Conservation (phyloP, 176 grass and related monocot species). For the Canna indica region DNA sequence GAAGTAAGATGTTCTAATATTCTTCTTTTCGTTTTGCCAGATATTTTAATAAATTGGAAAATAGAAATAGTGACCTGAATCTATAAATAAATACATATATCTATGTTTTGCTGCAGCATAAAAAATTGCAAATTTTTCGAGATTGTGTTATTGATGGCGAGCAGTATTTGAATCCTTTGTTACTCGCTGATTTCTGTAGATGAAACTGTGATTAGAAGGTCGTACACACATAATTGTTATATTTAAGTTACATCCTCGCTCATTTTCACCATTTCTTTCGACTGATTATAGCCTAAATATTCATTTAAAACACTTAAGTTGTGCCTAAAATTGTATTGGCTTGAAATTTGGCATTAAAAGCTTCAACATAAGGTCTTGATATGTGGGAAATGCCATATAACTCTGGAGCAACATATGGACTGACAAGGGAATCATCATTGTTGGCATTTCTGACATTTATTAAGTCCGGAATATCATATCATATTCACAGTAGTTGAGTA, state of each 20-base stretch:
- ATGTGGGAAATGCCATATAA: too few relatives aligned
- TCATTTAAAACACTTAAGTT: neutral
- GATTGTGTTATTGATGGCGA: neutral
- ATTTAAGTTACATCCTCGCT: neutral
- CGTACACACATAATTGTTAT: neutral
- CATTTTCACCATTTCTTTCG: neutral
- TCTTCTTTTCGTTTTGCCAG: neutral
- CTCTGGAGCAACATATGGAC: too few relatives aligned
- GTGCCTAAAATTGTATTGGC: neutral
- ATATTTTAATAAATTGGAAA: too few relatives aligned
- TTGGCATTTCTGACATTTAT: too few relatives aligned
- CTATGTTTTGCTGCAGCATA: neutral
- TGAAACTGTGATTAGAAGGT: neutral
- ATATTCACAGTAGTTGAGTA: too few relatives aligned
- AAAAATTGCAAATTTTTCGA: neutral
- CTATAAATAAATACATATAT: neutral
- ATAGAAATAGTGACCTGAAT: neutral
- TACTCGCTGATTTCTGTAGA: neutral
- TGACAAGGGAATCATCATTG: too few relatives aligned
- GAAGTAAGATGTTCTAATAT: conserved; percentile 47
- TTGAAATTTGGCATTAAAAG: neutral
- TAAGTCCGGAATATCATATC: too few relatives aligned
- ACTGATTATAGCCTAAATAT: neutral
- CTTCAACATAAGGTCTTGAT: neutral
- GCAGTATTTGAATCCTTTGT: neutral